Conservation (phyloP, 495 filamentous ascomycete species). For the Penicillium maclennaniae region DNA sequence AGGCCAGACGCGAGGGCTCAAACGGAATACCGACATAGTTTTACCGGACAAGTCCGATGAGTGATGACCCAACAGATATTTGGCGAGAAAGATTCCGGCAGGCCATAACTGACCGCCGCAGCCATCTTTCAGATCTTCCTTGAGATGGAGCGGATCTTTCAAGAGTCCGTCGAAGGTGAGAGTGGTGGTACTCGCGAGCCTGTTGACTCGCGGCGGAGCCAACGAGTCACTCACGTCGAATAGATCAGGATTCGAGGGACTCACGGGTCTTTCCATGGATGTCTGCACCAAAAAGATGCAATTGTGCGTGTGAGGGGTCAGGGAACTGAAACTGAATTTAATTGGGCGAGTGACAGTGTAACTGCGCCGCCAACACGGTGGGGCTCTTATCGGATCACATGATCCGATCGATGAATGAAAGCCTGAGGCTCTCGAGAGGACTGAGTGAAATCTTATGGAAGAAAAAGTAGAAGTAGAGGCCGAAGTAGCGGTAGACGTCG, state of each 20-base stretch:
- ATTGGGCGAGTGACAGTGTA: not conserved
- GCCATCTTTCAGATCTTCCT: constrained; percentile 79
- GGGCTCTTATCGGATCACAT: not conserved
- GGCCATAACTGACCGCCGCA: constrained; percentile 95
- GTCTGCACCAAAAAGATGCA: not conserved
- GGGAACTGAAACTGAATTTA: not conserved
- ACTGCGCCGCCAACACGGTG: not conserved
- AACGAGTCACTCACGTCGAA: constrained; percentile 60
- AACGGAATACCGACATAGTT: constrained; percentile 62
- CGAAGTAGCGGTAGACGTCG: too few species aligned
- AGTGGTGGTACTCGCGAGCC: constrained; percentile 57
- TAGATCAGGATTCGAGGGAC: constrained; percentile 25
- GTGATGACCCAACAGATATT: constrained; percentile 75
- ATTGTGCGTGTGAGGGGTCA: not conserved
- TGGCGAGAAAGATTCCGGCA: constrained; percentile 80
- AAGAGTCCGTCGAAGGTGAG: constrained; percentile 75
- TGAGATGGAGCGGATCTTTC: constrained; percentile 62
- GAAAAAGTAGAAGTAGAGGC: too few species aligned
- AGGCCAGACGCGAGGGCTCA: not conserved
- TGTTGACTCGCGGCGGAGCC: constrained; percentile 60
- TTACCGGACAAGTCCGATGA: constrained; percentile 54
- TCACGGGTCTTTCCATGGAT: constrained; percentile 14
- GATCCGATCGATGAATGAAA: not conserved
- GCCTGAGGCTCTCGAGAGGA: not conserved
- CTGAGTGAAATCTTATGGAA: too few species aligned